Percentiles rank a stretch among this genome's conserved stretches.
Conservation (phyloP, 2,329 filamentous ascomycete species). For the Nannizzia gypsea region DNA sequence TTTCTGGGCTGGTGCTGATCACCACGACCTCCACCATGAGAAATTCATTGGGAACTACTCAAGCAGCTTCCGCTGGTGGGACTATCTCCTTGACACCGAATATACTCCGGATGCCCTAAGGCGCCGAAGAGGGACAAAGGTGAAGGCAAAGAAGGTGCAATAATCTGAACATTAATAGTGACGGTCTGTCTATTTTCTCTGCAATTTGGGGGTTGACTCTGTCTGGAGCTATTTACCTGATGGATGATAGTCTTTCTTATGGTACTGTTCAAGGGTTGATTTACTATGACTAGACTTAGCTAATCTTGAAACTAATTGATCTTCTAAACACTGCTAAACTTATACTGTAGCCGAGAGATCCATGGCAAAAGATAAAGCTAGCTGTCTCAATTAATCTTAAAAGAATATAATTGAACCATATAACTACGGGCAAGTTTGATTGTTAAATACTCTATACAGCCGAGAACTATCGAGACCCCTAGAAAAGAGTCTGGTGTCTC, state of each 20-base stretch:
- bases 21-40: conserved; percentile 96
- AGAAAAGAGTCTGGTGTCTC: too few relatives aligned
- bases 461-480: too few relatives aligned
- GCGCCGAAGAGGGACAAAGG: conserved; percentile 64
- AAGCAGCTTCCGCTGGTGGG: conserved; percentile 99
- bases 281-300: conserved; percentile 3
- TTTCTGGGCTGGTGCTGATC: conserved; percentile 94
- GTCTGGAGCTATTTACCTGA: too few relatives aligned
- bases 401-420: too few relatives aligned
- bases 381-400: conserved; percentile 3
- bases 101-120: conserved; percentile 76
- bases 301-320: conserved; percentile 1
- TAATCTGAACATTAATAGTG: background rate
- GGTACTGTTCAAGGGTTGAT: conserved; percentile 1
- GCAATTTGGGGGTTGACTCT: background rate
- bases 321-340: conserved; percentile 1
- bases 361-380: conserved; percentile 1
- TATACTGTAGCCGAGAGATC: background rate
- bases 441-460: too few relatives aligned
- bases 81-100: conserved; percentile 87
- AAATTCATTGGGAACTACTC: conserved; percentile 97
- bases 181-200: background rate
- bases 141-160: conserved; percentile 19
- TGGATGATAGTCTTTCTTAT: background rate
- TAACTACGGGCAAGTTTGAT: too few relatives aligned